Conservation (phyloP, 345 rosid species). For the Schrenkiella parvula region DNA sequence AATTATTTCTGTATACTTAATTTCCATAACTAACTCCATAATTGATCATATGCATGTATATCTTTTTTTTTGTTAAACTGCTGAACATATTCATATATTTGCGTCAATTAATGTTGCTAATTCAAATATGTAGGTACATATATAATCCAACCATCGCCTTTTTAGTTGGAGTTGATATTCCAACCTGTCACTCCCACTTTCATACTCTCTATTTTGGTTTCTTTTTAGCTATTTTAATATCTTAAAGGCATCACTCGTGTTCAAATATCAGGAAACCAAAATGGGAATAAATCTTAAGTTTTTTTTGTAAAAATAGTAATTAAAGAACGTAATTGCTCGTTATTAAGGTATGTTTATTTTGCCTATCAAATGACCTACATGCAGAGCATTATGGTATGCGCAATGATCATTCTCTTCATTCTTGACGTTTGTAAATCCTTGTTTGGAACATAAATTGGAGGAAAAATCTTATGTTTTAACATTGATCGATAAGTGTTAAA, state of each 20-base stretch:
- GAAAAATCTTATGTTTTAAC: not conserved
- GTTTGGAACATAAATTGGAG: not conserved
- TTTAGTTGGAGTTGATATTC: slow-evolving; percentile 14
- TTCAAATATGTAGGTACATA: not conserved
- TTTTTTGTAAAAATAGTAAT: not conserved
- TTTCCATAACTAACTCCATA: not conserved
- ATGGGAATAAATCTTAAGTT: not conserved
- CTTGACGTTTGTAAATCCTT: not conserved
- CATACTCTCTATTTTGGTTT: not conserved
- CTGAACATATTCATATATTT: not conserved
- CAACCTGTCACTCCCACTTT: slow-evolving; percentile 17
- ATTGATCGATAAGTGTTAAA: not conserved
- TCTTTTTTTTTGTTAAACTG: not conserved
- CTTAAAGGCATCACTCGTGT: not conserved
- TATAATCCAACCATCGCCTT: slow-evolving; percentile 43
- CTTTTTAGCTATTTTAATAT: not conserved
- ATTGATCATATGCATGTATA: not conserved
- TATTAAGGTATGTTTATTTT: not conserved
- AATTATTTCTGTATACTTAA: not conserved
- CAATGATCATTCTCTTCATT: not conserved
- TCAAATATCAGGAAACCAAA: not conserved
- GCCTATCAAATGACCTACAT: not conserved
- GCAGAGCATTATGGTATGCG: not conserved
- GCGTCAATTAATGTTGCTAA: not conserved
- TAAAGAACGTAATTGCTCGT: not conserved